Conservation (phyloP, 495 filamentous ascomycete species). For the Entonaema liquescens region DNA sequence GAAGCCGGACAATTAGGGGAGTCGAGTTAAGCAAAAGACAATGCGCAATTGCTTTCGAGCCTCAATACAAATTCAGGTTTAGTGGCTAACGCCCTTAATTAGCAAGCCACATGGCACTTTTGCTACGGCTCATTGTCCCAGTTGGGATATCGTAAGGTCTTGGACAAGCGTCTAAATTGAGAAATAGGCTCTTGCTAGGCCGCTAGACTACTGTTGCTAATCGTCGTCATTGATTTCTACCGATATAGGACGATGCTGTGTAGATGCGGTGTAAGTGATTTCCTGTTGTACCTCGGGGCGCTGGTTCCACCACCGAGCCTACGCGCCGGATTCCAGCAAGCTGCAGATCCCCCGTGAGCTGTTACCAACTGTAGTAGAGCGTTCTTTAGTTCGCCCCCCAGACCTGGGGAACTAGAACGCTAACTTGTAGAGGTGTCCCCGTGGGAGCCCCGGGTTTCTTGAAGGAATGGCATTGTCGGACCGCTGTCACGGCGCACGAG, state of each 20-base stretch:
- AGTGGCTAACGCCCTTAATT: constrained; percentile 8
- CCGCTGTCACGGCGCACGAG: constrained; percentile 24
- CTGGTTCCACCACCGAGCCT: constrained; percentile 12
- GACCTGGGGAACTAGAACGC: constrained; percentile 32
- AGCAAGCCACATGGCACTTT: constrained; percentile 29
- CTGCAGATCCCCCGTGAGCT: constrained; percentile 20
- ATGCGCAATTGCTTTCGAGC: constrained; percentile 10
- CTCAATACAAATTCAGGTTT: constrained; percentile 25
- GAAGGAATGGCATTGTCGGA: constrained; percentile 24
- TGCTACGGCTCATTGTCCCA: constrained; percentile 27
- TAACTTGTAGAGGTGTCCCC: constrained; percentile 12
- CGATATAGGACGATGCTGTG: constrained; percentile 4
- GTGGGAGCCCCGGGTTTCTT: constrained; percentile 22
- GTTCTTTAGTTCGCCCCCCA: constrained; percentile 25
- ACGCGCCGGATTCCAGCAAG: background rate
- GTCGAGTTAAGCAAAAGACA: constrained; percentile 20
- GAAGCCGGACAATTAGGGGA: constrained; percentile 26
- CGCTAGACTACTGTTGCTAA: background rate
- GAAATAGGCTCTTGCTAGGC: constrained; percentile 4
- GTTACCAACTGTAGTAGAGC: constrained; percentile 13
- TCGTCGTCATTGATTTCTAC: constrained; percentile 20
- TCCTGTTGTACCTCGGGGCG: constrained; percentile 7
- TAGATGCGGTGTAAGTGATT: background rate
- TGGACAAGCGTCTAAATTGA: constrained; percentile 13
- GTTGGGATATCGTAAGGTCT: constrained; percentile 26